A percentile compares a stretch with the other conserved stretches of the same genome.
Conservation (phyloP, 2,329 filamentous ascomycete genomes). For the Aspergillus hiratsukae region DNA sequence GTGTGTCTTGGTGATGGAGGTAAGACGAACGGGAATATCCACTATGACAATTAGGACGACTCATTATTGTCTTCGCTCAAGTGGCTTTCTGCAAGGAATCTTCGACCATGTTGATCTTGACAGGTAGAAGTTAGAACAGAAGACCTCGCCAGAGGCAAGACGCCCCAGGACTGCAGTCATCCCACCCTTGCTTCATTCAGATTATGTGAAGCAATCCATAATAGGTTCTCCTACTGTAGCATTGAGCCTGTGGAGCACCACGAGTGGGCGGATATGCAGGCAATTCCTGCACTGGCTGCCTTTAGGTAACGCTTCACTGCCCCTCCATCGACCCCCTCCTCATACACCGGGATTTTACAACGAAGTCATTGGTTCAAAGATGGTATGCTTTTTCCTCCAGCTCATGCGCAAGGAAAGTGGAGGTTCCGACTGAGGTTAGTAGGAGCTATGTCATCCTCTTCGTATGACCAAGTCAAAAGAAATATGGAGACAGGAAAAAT, state of each 20-base stretch:
- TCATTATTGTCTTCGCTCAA: background rate
- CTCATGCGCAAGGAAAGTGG: no score
- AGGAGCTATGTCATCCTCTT: background rate
- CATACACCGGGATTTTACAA: background rate
- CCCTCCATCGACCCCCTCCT: background rate
- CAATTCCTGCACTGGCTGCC: background rate
- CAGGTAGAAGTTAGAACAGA: background rate
- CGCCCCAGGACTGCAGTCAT: background rate
- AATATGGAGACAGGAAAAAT: background rate
- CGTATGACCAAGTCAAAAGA: background rate
- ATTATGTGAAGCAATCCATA: background rate
- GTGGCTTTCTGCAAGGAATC: background rate
- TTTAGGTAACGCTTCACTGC: background rate
- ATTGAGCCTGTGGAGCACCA: background rate
- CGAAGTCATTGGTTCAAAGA: background rate
- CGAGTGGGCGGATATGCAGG: background rate
- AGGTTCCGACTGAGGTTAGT: no score
- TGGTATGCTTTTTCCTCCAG: background rate
- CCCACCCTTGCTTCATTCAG: background rate
- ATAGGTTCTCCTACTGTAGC: background rate
- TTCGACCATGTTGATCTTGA: background rate
- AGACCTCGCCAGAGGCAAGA: background rate
- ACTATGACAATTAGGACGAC: background rate
- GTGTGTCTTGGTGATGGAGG: background rate
- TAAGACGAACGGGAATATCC: background rate